These are phyloP conservation scores for Populus alba DNA, from an alignment of 345 rosid genomes.

Conservation along the genomic window DNA sequence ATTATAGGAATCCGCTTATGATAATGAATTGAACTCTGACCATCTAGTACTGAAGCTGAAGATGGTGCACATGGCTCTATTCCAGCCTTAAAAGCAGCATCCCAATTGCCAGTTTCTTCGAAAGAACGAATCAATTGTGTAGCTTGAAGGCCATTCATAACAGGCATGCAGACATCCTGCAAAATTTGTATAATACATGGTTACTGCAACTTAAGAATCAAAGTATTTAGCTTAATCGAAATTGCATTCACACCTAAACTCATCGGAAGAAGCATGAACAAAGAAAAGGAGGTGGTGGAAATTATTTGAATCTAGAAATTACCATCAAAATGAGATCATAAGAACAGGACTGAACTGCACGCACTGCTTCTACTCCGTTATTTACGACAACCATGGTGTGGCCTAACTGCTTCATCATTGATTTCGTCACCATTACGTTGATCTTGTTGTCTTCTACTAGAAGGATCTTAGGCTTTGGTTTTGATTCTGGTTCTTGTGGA, in stretches of 20 bases:
- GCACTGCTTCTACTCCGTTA: conserved; percentile 83
- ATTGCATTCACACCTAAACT: neutral
- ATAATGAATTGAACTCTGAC: conserved; percentile 13
- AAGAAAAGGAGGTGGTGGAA: neutral
- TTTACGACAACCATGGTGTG: conserved; percentile 69
- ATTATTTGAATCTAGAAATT: conserved; percentile 13
- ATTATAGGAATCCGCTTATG: conserved; percentile 63
- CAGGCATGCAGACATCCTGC: conserved; percentile 97
- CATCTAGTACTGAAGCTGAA: conserved; percentile 19
- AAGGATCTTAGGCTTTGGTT: conserved; percentile 69
- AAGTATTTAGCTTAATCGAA: neutral
- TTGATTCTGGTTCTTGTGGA: conserved; percentile 27
- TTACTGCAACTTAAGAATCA: neutral
- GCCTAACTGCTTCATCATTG: conserved; percentile 91
- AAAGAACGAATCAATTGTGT: conserved; percentile 84
- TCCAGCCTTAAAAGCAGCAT: conserved; percentile 69
- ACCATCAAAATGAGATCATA: conserved; percentile 88
- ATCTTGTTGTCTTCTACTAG: conserved; percentile 96
- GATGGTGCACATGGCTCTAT: conserved; percentile 37
- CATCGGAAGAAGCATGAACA: neutral
- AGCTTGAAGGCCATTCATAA: conserved; percentile 89
- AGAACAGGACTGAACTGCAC: conserved; percentile 43
- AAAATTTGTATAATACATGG: conserved; percentile 3
- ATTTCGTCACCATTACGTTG: conserved; percentile 74
- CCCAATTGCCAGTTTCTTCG: conserved; percentile 83